Evolutionary conservation across 2,329 filamentous ascomycete genomes (phyloP).

Genomic region (Pseudogymnoascus sp.): DNA sequence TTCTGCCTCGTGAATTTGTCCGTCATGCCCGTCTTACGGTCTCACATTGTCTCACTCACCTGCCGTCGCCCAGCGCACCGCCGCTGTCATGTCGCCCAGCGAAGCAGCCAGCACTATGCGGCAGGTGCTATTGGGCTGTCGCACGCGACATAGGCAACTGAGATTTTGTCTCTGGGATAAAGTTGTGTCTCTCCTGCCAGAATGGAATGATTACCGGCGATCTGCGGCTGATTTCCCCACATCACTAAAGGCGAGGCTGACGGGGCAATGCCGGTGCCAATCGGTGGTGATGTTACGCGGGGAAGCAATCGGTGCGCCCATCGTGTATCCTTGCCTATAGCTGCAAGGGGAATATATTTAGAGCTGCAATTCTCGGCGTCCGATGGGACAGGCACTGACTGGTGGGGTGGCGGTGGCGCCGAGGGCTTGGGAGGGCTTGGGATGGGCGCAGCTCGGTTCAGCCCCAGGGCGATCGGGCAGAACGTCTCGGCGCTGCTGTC

Average conservation of each 20-base stretch:
- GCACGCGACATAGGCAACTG: background rate
- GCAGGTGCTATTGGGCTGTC: background rate
- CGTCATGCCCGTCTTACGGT: constrained; percentile 1
- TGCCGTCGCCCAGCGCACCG: background rate
- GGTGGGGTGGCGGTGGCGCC: background rate
- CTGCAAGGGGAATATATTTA: background rate
- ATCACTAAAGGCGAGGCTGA: background rate
- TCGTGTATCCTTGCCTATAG: background rate
- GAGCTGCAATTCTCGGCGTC: background rate
- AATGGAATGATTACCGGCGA: background rate
- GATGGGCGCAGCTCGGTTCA: background rate
- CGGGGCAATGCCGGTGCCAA: background rate
- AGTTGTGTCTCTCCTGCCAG: background rate
- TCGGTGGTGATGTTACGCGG: background rate
- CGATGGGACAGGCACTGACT: background rate
- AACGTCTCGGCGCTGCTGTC: background rate
- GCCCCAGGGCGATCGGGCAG: background rate
- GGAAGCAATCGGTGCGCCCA: background rate
- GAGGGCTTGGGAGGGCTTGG: background rate
- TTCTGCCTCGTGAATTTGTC: background rate
- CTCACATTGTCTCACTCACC: background rate
- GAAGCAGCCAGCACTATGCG: background rate
- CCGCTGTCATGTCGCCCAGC: background rate
- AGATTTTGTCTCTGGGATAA: background rate
- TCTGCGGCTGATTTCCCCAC: background rate